Evolutionary conservation across 768 basidiomycete genomes (phyloP), one percentile per base, ranked within the genome.

Genomic region (Fomitopsis pulvina): DNA sequence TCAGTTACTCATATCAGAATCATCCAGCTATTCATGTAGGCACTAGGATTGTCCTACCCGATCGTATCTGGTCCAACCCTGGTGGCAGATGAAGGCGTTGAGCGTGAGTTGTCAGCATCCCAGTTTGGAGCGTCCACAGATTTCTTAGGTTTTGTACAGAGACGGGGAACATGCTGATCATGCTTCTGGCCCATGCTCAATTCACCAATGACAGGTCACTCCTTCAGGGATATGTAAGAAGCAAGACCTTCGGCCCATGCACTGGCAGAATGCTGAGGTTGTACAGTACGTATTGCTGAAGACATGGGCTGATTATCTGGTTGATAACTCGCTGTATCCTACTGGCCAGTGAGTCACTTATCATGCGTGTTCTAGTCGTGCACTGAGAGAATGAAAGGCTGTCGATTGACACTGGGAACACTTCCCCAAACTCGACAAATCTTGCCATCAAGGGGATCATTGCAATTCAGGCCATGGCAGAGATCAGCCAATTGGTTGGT

Each of bases 141-240:
- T 42, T 32, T 16, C 18, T n/a, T 4, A 34, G n/a, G 20, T 8
- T 16, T 37, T 8, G 22, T 12, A 7, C 29, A 34, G 9, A 22
- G 6, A 14, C 24, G 44, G 56, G 41, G 48, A 37, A 37, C 14
- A 37, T 37, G 34, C 14, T 37, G 14, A 37, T 37, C 34, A 37
- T 37, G 34, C 14, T 37, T 1, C 50, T 53, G 32, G 68, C 67
- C 1, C 62, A 70, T 48, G 64, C 66, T 10, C 30, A 54, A 27
- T 45, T 51, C 7, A 53, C 59, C 6, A 63, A 64, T 12, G 63
- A 66, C 39, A 58, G 56, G 0, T 52, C 54, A 1, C 42, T 65
- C 29, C 28, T 69, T 10, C 18, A 18, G 4, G 7, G 21, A 32
- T 54, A 60, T 47, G 60, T 63, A 11, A 29, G 34, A n/a, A n/a